phyloP scores from a whole-genome alignment of 306 rosid genomes.

The Geum urbanum region DNA sequence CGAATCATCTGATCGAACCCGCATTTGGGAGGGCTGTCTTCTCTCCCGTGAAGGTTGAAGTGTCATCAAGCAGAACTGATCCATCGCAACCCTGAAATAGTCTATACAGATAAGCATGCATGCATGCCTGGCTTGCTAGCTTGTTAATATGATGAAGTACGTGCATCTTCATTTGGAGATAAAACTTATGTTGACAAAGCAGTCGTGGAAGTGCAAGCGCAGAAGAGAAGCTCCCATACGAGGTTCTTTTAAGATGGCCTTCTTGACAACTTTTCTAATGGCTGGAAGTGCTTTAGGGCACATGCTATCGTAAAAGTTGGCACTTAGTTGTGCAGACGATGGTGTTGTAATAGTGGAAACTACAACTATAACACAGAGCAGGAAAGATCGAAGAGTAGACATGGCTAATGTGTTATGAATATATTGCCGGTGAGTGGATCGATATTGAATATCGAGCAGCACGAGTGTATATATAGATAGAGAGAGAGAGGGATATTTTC shows the following conservation, averaged over 20 bases:
- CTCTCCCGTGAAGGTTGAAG: constrained; percentile 28
- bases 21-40: constrained; percentile 29
- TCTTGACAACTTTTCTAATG: constrained; percentile 13
- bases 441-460: neutral
- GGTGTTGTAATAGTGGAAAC: neutral
- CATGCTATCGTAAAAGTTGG: constrained; percentile 8
- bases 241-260: constrained; percentile 17
- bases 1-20: constrained; percentile 30
- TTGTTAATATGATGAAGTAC: too few relatives aligned
- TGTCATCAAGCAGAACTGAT: constrained; percentile 35
- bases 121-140: too few relatives aligned
- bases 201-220: constrained; percentile 35
- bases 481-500: neutral
- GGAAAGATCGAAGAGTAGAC: constrained; percentile 3
- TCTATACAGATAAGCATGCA: too few relatives aligned
- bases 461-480: neutral
- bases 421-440: neutral
- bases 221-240: constrained; percentile 44
- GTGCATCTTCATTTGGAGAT: too few relatives aligned
- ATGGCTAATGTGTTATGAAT: neutral
- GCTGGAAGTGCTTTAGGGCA: constrained; percentile 29
- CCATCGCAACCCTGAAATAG: constrained; percentile 33
- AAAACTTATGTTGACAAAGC: constrained; percentile 15
- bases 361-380: neutral
- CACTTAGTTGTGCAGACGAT: constrained; percentile 21